Evolutionary conservation across 371 early-diverging fungal species (phyloP), one percentile per base, ranked within the genome.

Genomic region (Syncephalis plumigaleata): DNA sequence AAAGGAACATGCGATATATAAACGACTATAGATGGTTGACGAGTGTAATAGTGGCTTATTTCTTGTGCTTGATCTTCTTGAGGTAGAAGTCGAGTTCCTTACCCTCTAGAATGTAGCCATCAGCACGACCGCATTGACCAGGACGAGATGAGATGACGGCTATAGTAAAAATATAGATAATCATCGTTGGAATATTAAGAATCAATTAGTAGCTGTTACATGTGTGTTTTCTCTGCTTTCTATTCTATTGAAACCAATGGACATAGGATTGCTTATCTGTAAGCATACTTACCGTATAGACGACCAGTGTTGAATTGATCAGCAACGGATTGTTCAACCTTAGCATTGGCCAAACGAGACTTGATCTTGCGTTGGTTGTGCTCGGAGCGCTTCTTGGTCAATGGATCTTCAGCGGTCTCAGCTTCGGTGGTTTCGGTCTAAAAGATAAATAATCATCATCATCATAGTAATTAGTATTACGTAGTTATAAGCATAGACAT

Each of bases 41-140:
- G 31, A n/a, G n/a, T n/a, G n/a, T n/a, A n/a, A 31, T 31, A 31
- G 11, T 11, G 22, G 43, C 26, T 68, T 71, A 73, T 63, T 78
- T 81, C 59, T 69, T 72, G 60, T 64, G 61, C 77, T 87, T 90
- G 66, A 95, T 75, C 79, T 87, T 89, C 58, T 80, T 75, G 64
- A 84, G 59, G 77, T 95, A 96, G 81, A 96, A 96, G 44, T 90
- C 84, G 49, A 96, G 87, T 73, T 96, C 94, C 65, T 92, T 89
- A 57, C 99, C 99, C 71, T 99, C 99, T 45, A 99, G 81, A 58
- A 99, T 86, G 80, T 96, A 91, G 48, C 99, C 99, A 67, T 98
- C 98, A 55, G 84, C 79, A 61, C 90, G 90, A 59, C 99, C 99
- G 58, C 84, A 81, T 77, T 99, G 99, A 58, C 99, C 99, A 31